Percentiles rank a stretch among this genome's conserved stretches.
phyloP scores from a whole-genome alignment of 1,284 basidiomycete species.

The Sutorius eximius region DNA sequence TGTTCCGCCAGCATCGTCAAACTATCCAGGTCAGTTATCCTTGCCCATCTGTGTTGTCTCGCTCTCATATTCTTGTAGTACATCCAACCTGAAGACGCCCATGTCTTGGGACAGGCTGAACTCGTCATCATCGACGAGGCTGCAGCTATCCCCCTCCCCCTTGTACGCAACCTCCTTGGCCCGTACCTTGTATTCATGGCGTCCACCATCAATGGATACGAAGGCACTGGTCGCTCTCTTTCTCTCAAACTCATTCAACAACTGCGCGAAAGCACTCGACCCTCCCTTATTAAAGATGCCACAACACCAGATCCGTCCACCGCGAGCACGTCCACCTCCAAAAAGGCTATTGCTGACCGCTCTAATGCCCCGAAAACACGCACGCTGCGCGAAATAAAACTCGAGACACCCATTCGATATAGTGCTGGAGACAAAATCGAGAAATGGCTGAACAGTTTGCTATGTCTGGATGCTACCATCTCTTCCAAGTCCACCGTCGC shows the following conservation, averaged over 20 bases:
- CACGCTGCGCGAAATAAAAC: conserved; percentile 89
- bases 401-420: conserved; percentile 96
- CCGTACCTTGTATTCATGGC: conserved; percentile 99
- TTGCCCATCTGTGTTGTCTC: not conserved
- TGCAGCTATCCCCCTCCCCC: conserved; percentile 94
- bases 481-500: conserved; percentile 47
- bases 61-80: conserved; percentile 54
- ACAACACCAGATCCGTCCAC: conserved; percentile 47
- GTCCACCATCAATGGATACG: conserved; percentile 98
- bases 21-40: conserved; percentile 76
- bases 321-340: conserved; percentile 47
- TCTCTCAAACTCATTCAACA: conserved; percentile 98
- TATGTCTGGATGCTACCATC: conserved; percentile 93
- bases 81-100: conserved; percentile 96
- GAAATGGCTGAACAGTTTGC: conserved; percentile 88
- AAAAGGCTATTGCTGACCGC: conserved; percentile 40
- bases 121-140: conserved; percentile 98
- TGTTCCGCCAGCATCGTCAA: conserved; percentile 91
- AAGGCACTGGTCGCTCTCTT: conserved; percentile 96
- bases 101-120: conserved; percentile 97
- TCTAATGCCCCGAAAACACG: conserved; percentile 70
- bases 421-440: conserved; percentile 86
- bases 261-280: conserved; percentile 84
- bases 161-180: conserved; percentile 93
- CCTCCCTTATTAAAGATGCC: conserved; percentile 64